These are phyloP conservation scores for Suaeda aralocaspica DNA, from an alignment of 148 eudicot species.

Conservation along the genomic window DNA sequence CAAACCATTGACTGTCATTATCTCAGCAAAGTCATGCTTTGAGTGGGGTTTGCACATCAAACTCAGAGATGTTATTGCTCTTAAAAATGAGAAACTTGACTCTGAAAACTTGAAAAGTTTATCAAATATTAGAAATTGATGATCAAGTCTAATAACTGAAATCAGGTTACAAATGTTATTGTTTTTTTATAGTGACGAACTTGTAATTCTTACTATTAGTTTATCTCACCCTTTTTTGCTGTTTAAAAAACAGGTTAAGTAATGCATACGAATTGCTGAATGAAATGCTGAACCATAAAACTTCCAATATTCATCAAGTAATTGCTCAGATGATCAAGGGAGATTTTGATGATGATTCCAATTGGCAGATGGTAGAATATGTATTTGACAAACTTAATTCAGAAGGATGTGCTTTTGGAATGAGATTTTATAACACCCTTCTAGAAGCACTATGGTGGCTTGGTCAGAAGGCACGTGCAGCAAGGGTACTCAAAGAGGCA, in stretches of 20 bases:
- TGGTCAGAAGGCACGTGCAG: constrained; percentile 88
- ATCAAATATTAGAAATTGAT: neutral
- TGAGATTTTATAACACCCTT: constrained; percentile 83
- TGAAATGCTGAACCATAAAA: constrained; percentile 76
- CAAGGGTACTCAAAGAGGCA: constrained; percentile 87
- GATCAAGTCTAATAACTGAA: neutral
- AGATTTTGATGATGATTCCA: constrained; percentile 75
- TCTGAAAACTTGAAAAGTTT: neutral
- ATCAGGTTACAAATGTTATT: neutral
- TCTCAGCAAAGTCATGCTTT: no score
- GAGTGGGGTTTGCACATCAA: neutral
- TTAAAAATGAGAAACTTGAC: neutral
- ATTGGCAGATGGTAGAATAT: constrained; percentile 97
- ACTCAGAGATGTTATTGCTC: neutral
- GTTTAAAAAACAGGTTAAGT: constrained; percentile 49
- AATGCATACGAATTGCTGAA: constrained; percentile 60
- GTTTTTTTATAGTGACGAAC: neutral
- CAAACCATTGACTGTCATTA: neutral
- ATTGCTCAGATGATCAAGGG: constrained; percentile 92
- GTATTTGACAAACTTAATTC: constrained; percentile 87
- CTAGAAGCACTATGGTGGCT: constrained; percentile 94
- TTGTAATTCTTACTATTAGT: neutral
- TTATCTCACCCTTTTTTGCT: no score
- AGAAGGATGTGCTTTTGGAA: constrained; percentile 86
- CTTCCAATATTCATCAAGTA: constrained; percentile 84